Evolutionary conservation across 2,329 filamentous ascomycete genomes (phyloP), one percentile per base, ranked within the genome.

Genomic region (Cercospora sp.): DNA sequence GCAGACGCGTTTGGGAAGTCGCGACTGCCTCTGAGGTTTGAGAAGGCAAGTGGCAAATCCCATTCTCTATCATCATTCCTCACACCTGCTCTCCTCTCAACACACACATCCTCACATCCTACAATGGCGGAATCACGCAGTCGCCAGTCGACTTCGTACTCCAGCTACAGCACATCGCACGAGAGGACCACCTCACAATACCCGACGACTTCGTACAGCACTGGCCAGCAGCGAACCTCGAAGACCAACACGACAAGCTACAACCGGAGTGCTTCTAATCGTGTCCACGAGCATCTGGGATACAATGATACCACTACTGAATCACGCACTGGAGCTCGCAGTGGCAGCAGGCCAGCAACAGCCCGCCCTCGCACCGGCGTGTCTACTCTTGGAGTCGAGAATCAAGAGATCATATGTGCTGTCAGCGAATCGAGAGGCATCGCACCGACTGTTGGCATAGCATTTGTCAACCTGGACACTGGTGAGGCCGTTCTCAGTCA

Each of bases 391-490:
- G 87, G 85, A 33, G 78, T 85, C 58, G 84, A 84, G 69, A 81
- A 82, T 26, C 90, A 94, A 74, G 88, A 91, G 69, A 88, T 97
- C 64, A 84, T 97, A n/a, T 98, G 94, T 79, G 94, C 94, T 3
- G 81, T 97, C 60, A 92, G 89, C 74, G 93, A 97, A 78, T 93
- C 92, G 53, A 90, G 94, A n/a, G 93, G 93, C 5, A 87, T 97
- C 4, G 90, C 91, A 23, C 93, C 93, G 0, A 91, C 89, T 0
- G 90, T 98, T 1, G 94, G 94, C 0, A 66, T 75, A 48, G 92
- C 93, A 2, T 94, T 97, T 75, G 84, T 97, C 76, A 96, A 98
- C 75, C 84, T 96, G 3, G 90, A 92, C 51, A 94, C 92, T 2
- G 91, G 91, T 45, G 93, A 97, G 79, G 91, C 89, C 16, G 88